These are phyloP conservation scores for Jaltomata sinuosa DNA, from an alignment of 257 asterid species.

Conservation along the genomic window DNA sequence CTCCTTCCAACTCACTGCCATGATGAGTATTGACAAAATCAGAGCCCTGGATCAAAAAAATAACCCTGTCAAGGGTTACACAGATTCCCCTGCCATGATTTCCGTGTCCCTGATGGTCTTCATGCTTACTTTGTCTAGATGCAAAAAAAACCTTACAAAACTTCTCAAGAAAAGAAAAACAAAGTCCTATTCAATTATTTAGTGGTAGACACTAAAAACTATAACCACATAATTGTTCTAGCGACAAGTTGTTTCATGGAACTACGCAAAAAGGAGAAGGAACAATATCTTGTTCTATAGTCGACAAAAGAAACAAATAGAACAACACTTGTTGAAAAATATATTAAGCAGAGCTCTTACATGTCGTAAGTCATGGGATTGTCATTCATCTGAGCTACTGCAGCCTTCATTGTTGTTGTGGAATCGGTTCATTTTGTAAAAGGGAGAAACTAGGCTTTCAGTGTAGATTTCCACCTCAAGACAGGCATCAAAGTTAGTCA, in stretches of 20 bases:
- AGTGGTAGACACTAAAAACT: background rate
- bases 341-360: background rate
- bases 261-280: background rate
- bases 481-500: slow-evolving; percentile 4
- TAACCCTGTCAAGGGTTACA: background rate
- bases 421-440: background rate
- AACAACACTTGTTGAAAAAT: background rate
- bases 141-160: background rate
- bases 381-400: background rate
- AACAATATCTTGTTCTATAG: background rate
- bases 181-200: background rate
- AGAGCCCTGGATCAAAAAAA: background rate
- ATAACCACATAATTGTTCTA: background rate
- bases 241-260: background rate
- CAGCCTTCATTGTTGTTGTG: background rate
- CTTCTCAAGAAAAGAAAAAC: background rate
- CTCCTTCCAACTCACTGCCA: background rate
- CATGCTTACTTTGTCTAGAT: background rate
- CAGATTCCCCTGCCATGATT: background rate
- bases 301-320: background rate
- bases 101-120: background rate
- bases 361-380: background rate
- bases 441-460: slow-evolving; percentile 34
- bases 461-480: slow-evolving; percentile 15
- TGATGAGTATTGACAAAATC: background rate